Conservation (phyloP, 2,329 filamentous ascomycete genomes). For the Penicillium fuscoglaucum region DNA sequence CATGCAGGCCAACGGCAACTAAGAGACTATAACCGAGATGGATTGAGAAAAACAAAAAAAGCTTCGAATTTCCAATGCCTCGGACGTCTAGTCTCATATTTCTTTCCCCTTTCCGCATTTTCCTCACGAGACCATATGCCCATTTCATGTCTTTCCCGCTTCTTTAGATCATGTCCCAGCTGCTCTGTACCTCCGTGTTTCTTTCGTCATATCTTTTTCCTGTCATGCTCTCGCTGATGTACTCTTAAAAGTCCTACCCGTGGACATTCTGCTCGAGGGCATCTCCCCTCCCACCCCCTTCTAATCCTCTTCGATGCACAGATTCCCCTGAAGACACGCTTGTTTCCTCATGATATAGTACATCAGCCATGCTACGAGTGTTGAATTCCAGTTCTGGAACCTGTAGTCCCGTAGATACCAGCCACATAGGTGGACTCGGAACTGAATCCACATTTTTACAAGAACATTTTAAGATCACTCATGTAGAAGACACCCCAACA, state of each 20-base stretch:
- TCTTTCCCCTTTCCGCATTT: conserved; percentile 14
- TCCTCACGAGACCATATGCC: conserved; percentile 32
- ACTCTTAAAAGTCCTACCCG: conserved; percentile 24
- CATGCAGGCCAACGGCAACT: conserved; percentile 37
- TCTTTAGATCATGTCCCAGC: conserved; percentile 31
- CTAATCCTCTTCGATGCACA: conserved; percentile 30
- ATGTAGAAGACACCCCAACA: neutral
- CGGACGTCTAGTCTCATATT: conserved; percentile 11
- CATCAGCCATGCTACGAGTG: conserved; percentile 23
- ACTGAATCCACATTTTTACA: neutral
- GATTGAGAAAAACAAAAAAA: conserved; percentile 10
- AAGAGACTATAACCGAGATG: conserved; percentile 25
- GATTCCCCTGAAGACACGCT: conserved; percentile 29
- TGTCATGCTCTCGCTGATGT: conserved; percentile 27
- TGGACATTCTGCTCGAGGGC: conserved; percentile 11
- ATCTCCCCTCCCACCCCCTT: conserved; percentile 4
- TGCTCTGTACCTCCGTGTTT: conserved; percentile 14
- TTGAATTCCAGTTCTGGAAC: conserved; percentile 12
- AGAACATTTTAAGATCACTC: neutral
- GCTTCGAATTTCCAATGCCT: conserved; percentile 5
- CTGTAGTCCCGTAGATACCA: conserved; percentile 2
- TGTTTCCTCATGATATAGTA: conserved; percentile 24
- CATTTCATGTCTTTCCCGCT: conserved; percentile 28
- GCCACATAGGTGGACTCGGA: neutral
- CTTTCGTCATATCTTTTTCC: conserved; percentile 13